A percentile compares a stretch with the other conserved stretches of the same genome.
Evolutionary conservation across 768 basidiomycete species (phyloP).

Genomic region (Holtermanniella nyarrowii): DNA sequence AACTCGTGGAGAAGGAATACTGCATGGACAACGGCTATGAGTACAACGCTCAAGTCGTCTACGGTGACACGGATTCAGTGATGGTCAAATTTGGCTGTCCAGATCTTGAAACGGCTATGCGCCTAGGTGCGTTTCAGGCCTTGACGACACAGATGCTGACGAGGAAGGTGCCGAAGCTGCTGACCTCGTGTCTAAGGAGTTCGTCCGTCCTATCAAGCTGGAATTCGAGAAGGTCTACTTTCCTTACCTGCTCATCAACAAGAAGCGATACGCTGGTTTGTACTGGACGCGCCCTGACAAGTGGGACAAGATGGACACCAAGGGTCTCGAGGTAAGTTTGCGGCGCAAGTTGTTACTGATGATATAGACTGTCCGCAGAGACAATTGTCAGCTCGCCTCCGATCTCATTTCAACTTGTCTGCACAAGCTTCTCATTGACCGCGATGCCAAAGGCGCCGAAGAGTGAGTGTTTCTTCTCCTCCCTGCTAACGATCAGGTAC

Average conservation of each 20-base stretch:
- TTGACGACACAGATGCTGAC: neutral
- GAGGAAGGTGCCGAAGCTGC: constrained; percentile 78
- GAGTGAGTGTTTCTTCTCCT: constrained; percentile 51
- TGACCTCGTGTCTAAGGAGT: constrained; percentile 76
- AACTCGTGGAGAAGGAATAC: constrained; percentile 82
- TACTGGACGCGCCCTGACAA: constrained; percentile 96
- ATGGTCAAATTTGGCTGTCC: constrained; percentile 94
- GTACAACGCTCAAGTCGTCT: constrained; percentile 87
- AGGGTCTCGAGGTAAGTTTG: constrained; percentile 81
- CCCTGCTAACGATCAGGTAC: constrained; percentile 50
- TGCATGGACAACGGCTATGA: constrained; percentile 70
- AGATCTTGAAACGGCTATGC: constrained; percentile 79
- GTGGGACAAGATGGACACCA: constrained; percentile 99
- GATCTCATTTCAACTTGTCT: constrained; percentile 97
- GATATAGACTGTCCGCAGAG: constrained; percentile 82
- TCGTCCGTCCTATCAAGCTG: constrained; percentile 90
- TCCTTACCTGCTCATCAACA: constrained; percentile 93
- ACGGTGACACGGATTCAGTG: constrained; percentile 98
- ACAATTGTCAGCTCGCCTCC: constrained; percentile 95
- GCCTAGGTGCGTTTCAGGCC: constrained; percentile 54
- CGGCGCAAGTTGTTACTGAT: neutral
- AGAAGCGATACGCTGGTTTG: constrained; percentile 95
- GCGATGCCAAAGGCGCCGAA: constrained; percentile 87
- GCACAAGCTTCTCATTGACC: constrained; percentile 93
- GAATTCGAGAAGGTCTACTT: constrained; percentile 99